phyloP scores from a whole-genome alignment of 2,329 filamentous ascomycete genomes.

The Pestalotiopsis sp. region DNA sequence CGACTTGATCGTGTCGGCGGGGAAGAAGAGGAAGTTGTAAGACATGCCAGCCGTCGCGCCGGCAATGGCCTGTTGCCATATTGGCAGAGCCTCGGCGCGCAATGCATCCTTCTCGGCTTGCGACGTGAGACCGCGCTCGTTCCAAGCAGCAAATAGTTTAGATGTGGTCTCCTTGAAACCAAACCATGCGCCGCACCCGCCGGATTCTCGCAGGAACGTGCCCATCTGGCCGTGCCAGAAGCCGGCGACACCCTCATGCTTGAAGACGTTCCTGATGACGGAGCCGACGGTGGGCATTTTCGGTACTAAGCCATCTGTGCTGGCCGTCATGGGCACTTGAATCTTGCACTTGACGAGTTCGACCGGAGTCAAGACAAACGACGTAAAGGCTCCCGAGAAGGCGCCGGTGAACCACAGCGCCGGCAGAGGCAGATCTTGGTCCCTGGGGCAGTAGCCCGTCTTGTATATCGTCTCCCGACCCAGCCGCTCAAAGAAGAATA shows the following conservation, averaged over 20 bases:
- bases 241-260: conserved; percentile 77
- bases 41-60: conserved; percentile 87
- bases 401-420: conserved; percentile 81
- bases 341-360: conserved; percentile 99
- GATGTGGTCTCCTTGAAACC: conserved; percentile 83
- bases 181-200: conserved; percentile 94
- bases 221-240: conserved; percentile 97
- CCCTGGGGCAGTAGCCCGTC: conserved; percentile 48
- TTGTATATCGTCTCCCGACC: conserved; percentile 68
- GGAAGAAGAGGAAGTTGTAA: conserved; percentile 98
- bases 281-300: conserved; percentile 64
- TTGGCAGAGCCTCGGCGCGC: conserved; percentile 61
- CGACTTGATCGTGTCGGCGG: conserved; percentile 95
- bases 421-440: conserved; percentile 70
- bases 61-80: conserved; percentile 86
- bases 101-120: conserved; percentile 43
- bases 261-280: conserved; percentile 79
- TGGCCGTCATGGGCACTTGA: conserved; percentile 66
- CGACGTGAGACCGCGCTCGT: conserved; percentile 44
- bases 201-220: conserved; percentile 90
- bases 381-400: conserved; percentile 85
- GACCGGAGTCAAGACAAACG: conserved; percentile 88
- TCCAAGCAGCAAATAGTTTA: conserved; percentile 66
- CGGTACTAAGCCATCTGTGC: conserved; percentile 39
- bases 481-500: conserved; percentile 89